Evolutionary conservation across 139 green algal genomes (phyloP).

Genomic region (Edaphochlamys debaryana): DNA sequence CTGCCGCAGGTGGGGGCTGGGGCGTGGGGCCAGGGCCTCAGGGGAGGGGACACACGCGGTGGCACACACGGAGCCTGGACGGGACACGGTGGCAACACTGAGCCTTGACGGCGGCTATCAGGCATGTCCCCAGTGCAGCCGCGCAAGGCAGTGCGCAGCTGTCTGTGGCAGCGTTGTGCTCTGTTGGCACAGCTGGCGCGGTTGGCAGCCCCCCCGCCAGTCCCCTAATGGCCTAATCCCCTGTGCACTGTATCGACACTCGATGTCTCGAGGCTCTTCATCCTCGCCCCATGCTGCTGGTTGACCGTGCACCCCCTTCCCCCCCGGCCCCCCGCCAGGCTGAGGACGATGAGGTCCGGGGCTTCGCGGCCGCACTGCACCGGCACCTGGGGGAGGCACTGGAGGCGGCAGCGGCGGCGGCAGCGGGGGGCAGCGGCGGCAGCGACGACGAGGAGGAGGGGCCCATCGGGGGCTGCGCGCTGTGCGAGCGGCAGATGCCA

Average conservation of each 20-base stretch:
- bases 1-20: background rate
- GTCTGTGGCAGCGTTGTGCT: too few species aligned
- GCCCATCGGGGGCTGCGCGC: background rate
- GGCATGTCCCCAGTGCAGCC: too few species aligned
- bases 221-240: too few species aligned
- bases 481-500: constrained; percentile 27
- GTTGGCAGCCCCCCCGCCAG: too few species aligned
- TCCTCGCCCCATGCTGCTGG: too few species aligned
- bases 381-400: background rate
- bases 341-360: background rate
- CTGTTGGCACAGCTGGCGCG: too few species aligned
- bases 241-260: too few species aligned
- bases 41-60: background rate
- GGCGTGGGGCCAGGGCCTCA: background rate
- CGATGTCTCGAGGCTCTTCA: too few species aligned
- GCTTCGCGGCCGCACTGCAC: background rate
- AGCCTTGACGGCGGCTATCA: too few species aligned
- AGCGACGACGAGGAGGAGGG: background rate
- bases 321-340: background rate
- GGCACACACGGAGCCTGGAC: too few species aligned
- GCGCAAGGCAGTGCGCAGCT: too few species aligned
- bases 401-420: background rate
- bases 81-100: background rate
- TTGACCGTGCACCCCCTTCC: too few species aligned
- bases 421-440: background rate